Evolutionary conservation across 108 stramenopile species (phyloP).

Genomic region (Skeletonema tropicum): DNA sequence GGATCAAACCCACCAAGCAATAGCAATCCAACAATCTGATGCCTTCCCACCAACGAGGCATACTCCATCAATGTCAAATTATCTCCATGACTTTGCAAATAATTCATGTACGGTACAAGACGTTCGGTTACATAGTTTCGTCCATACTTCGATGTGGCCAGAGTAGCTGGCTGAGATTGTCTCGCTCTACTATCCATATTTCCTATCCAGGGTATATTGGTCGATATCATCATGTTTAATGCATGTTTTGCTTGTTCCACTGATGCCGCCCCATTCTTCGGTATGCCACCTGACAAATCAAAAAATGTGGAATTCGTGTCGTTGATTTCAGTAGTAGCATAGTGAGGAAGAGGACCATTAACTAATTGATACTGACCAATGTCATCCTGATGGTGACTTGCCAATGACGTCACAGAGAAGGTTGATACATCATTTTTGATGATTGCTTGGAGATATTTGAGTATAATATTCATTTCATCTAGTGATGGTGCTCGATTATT

Average conservation of each 20-base stretch:
- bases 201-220: slow-evolving; percentile 2
- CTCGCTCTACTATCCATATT: background rate
- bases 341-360: slow-evolving; percentile 20
- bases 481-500: background rate
- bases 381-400: slow-evolving; percentile 7
- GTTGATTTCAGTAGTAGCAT: background rate
- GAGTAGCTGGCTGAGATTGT: slow-evolving; percentile 36
- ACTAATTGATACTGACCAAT: slow-evolving; percentile 10
- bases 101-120: slow-evolving; percentile 38
- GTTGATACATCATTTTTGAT: slow-evolving; percentile 42
- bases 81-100: background rate
- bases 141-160: slow-evolving; percentile 61
- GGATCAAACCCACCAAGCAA: slow-evolving; percentile 74
- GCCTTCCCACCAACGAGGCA: slow-evolving; percentile 67
- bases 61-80: slow-evolving; percentile 73
- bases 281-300: slow-evolving; percentile 8
- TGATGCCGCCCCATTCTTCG: background rate
- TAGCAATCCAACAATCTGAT: slow-evolving; percentile 60
- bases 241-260: background rate
- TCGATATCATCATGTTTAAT: background rate
- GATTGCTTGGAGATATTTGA: slow-evolving; percentile 31
- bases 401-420: slow-evolving; percentile 37
- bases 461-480: slow-evolving; percentile 8
- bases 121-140: slow-evolving; percentile 30
- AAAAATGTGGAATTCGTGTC: background rate